Percentiles rank a stretch among this genome's conserved stretches.
These are phyloP conservation scores for Fusarium phyllophilum DNA, from an alignment of 2,329 filamentous ascomycete species.

Conservation along the genomic window DNA sequence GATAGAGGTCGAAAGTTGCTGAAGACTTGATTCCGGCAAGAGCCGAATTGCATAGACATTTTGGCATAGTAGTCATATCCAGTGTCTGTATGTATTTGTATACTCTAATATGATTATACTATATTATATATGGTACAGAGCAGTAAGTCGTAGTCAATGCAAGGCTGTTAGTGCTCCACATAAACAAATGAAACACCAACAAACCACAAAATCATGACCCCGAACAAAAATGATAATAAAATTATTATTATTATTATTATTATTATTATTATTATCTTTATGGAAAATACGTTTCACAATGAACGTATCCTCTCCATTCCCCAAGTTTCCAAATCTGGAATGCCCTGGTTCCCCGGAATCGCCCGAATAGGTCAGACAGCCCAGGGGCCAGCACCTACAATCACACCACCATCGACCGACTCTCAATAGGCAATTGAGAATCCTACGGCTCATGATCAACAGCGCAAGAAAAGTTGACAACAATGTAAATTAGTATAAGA, in stretches of 20 bases:
- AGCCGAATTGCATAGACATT: constrained; percentile 14
- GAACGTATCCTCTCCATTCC: background rate
- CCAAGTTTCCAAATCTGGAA: constrained; percentile 12
- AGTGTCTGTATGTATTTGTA: background rate
- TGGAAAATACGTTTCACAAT: background rate
- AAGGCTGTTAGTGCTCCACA: background rate
- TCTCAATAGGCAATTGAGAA: constrained; percentile 14
- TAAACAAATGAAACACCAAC: background rate
- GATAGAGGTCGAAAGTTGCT: constrained; percentile 21
- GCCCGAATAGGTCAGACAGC: constrained; percentile 38
- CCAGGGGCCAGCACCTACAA: constrained; percentile 28
- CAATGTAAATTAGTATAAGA: constrained; percentile 23
- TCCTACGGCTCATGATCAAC: constrained; percentile 25
- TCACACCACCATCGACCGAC: constrained; percentile 42
- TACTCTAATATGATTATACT: background rate
- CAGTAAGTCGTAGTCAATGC: background rate
- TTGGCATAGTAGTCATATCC: background rate
- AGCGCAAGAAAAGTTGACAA: background rate
- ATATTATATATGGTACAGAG: background rate
- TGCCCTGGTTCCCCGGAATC: constrained; percentile 32
- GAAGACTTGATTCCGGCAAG: constrained; percentile 13
- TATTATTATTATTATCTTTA: background rate
- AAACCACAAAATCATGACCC: background rate
- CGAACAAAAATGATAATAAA: background rate
- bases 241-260: background rate